Evolutionary conservation across 768 basidiomycete species (phyloP).

Genomic region (Mycena sanguinolenta): DNA sequence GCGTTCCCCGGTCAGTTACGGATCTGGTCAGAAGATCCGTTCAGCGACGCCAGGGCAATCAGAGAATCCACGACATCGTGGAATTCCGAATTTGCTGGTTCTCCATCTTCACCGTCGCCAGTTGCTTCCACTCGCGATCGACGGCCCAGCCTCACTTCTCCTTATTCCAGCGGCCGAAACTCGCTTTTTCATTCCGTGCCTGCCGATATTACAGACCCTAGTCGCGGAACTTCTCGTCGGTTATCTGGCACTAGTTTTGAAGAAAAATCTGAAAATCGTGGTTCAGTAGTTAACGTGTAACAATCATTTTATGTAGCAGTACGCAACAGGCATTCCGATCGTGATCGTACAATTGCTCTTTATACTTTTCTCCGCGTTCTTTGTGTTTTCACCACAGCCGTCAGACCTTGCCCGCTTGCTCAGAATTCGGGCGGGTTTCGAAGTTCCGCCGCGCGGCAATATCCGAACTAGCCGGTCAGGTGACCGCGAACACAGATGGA

Average conservation of each 20-base stretch:
- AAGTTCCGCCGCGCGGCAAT: too few species aligned
- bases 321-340: background rate
- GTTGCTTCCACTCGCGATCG: slow-evolving; percentile 30
- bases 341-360: too few species aligned
- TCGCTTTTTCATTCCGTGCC: slow-evolving; percentile 1
- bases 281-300: slow-evolving; percentile 3
- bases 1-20: slow-evolving; percentile 13
- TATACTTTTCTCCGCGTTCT: too few species aligned
- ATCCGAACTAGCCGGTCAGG: background rate
- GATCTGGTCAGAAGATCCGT: slow-evolving; percentile 26
- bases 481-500: slow-evolving; percentile 29
- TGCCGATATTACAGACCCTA: slow-evolving; percentile 2
- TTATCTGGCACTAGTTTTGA: slow-evolving; percentile 1
- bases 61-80: slow-evolving; percentile 29
- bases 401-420: too few species aligned
- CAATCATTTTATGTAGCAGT: background rate
- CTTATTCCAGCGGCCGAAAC: slow-evolving; percentile 18
- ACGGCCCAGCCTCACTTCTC: slow-evolving; percentile 26
- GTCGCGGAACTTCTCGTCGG: background rate
- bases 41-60: slow-evolving; percentile 34
- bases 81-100: slow-evolving; percentile 28
- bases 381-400: too few species aligned
- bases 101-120: slow-evolving; percentile 29
- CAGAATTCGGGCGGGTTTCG: too few species aligned
- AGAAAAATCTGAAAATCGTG: slow-evolving; percentile 12